These are phyloP conservation scores for Lactarius evosmus DNA, from an alignment of 768 basidiomycete genomes.

Conservation along the genomic window DNA sequence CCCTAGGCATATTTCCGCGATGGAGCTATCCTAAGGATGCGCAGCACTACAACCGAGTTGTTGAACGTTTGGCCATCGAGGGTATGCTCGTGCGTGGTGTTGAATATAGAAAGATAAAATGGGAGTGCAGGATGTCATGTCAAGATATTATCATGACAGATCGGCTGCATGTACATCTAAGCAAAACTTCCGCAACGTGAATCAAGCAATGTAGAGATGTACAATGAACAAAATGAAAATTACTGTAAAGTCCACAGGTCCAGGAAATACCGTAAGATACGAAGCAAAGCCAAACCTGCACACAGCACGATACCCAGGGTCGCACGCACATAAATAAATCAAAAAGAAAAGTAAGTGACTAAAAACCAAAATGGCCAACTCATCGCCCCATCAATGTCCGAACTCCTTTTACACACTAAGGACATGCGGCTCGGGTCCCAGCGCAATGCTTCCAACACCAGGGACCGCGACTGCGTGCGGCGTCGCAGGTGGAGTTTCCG, in stretches of 20 bases:
- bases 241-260: not conserved
- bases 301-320: not conserved
- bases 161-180: slow-evolving; percentile 9
- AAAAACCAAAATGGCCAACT: not conserved
- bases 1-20: too few relatives aligned
- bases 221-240: slow-evolving; percentile 8
- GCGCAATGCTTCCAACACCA: not conserved
- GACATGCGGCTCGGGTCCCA: not conserved
- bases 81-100: too few relatives aligned
- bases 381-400: not conserved
- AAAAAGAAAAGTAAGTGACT: not conserved
- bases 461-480: not conserved
- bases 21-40: too few relatives aligned
- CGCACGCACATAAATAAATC: not conserved
- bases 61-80: too few relatives aligned
- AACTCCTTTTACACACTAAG: not conserved
- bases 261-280: not conserved
- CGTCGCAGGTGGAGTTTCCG: not conserved
- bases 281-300: not conserved
- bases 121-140: not conserved
- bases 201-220: slow-evolving; percentile 18
- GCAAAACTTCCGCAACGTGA: not conserved
- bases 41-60: not conserved
- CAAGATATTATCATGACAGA: not conserved
- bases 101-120: too few relatives aligned